Conservation (phyloP, 108 stramenopile species). For the Cyclotella cryptica region DNA sequence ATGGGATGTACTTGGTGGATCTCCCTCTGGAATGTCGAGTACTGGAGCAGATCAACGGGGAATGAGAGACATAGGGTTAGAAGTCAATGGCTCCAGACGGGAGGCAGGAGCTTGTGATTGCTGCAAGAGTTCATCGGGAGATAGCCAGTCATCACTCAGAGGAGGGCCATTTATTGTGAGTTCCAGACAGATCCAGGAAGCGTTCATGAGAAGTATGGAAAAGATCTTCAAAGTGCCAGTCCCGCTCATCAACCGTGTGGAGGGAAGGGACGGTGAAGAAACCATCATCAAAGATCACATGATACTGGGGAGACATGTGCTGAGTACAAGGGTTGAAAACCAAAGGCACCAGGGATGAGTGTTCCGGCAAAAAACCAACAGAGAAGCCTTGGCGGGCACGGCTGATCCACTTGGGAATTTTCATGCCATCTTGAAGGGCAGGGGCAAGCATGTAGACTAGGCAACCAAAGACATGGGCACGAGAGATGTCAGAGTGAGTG, state of each 20-base stretch:
- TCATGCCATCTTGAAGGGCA: conserved; percentile 66
- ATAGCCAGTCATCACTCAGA: conserved; percentile 1
- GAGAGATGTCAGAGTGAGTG: conserved; percentile 22
- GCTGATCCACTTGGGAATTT: conserved; percentile 61
- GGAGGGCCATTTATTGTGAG: not conserved
- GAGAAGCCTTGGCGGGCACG: conserved; percentile 44
- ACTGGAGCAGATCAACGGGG: not conserved
- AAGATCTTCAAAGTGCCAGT: not conserved
- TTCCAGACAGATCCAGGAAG: not conserved
- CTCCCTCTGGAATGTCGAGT: not conserved
- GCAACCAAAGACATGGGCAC: conserved; percentile 57
- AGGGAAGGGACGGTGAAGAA: conserved; percentile 41
- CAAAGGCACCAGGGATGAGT: conserved; percentile 41
- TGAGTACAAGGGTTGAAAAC: conserved; percentile 48
- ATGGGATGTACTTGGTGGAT: not conserved
- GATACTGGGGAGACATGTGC: conserved; percentile 54
- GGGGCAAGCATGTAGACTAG: conserved; percentile 66
- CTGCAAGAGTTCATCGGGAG: not conserved
- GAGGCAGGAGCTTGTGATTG: not conserved
- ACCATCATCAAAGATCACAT: conserved; percentile 59
- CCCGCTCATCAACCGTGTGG: not conserved
- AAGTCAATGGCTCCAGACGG: not conserved
- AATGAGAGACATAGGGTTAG: not conserved
- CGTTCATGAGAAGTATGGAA: not conserved
- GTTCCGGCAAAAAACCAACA: conserved; percentile 13